Percentiles rank a stretch among this genome's conserved stretches.
These are phyloP conservation scores for Pelargonium nanum DNA, from an alignment of 345 rosid species.

Conservation along the genomic window DNA sequence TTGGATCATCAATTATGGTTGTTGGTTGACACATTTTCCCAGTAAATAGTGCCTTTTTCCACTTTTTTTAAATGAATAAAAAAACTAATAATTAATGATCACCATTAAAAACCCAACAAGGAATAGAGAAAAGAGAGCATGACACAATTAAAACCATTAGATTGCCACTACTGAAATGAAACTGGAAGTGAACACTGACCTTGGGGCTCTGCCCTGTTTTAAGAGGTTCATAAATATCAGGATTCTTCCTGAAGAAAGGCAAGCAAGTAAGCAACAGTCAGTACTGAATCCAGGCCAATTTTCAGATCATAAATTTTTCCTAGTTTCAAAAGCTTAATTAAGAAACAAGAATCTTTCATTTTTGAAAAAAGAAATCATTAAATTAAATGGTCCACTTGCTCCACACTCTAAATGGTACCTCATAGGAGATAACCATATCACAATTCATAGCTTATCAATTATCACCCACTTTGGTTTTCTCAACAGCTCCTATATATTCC, in stretches of 20 bases:
- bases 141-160: background rate
- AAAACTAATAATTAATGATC: no score
- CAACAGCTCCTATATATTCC: background rate
- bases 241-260: conserved; percentile 50
- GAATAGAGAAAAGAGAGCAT: background rate
- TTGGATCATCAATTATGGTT: background rate
- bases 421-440: background rate
- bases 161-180: background rate
- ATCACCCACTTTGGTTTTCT: background rate
- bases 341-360: no score
- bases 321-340: background rate
- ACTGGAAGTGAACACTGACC: conserved; percentile 20
- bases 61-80: no score
- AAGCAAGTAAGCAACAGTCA: background rate
- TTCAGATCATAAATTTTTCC: background rate
- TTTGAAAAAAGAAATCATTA: background rate
- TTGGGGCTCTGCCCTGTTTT: conserved; percentile 80
- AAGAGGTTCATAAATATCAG: conserved; percentile 46
- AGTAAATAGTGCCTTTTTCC: background rate
- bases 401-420: background rate
- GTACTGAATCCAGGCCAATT: background rate
- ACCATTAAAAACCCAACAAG: background rate
- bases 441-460: background rate
- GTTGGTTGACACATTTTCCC: background rate
- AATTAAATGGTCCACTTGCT: background rate